A percentile compares a stretch with the other conserved stretches of the same genome.
Conservation (phyloP, 129 eudicot species). For the Chrysanthemum makinoi region DNA sequence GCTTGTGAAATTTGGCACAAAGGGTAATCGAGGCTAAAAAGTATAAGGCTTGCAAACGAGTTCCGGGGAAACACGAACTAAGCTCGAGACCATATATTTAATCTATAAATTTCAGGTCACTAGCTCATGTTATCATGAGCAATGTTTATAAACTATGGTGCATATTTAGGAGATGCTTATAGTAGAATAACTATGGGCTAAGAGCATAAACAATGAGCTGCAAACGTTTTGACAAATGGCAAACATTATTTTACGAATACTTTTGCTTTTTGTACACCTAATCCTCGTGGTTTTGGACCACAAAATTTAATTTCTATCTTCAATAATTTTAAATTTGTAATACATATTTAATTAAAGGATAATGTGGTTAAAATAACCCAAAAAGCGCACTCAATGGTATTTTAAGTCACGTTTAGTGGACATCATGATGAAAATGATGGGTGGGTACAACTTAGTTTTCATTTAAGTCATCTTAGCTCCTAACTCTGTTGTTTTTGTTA, state of each 20-base stretch:
- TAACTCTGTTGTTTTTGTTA: neutral
- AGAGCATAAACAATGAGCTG: neutral
- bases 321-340: neutral
- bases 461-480: neutral
- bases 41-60: too few species aligned
- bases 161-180: too few species aligned
- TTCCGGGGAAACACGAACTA: too few species aligned
- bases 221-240: constrained; percentile 23
- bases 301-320: constrained; percentile 19
- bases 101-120: too few species aligned
- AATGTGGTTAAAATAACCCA: constrained; percentile 21
- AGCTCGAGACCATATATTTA: too few species aligned
- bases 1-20: too few species aligned
- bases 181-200: neutral
- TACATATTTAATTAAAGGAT: constrained; percentile 17
- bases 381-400: constrained; percentile 29
- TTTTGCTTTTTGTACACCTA: constrained; percentile 29
- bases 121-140: neutral
- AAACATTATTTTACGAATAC: constrained; percentile 13
- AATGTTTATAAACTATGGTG: too few species aligned
- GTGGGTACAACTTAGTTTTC: constrained; percentile 22
- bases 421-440: constrained; percentile 27
- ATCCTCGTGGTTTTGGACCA: constrained; percentile 30
- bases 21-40: too few species aligned
- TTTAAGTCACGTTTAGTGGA: constrained; percentile 37